Base-by-base conservation (phyloP, 2,329 filamentous ascomycete genomes). In the Alternaria brassicicola region DNA sequence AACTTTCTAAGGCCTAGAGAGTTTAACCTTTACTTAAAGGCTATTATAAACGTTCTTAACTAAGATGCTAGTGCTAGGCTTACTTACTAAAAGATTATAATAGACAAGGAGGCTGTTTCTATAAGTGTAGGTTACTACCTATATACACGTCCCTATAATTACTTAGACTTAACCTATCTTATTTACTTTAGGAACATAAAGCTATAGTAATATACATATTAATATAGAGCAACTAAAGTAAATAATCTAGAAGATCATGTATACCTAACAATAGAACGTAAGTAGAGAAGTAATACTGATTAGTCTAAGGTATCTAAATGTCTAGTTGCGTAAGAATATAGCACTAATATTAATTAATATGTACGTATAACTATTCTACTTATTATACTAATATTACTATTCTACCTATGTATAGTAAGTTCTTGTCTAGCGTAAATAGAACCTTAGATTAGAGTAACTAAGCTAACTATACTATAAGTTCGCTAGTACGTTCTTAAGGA, bases 1-100 rank as follows among this genome's bases (percentile, higher is more conserved):
- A 19, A 68, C 43, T 35, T 55, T 66, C 64, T 33, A 68, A 41
- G 43, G 56, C 26, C 38, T 38, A 49, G 55, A 48, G 6, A 60
- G 30, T 6, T 38, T 55, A 15, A 67, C 49, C n/a, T 57, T 57
- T 3, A 65, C 17, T 23, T 47, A 13, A 26, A 67, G 26, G n/a
- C 21, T 53, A 12, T 60, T 57, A 17, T 59, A n/a, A 12, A 63
- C 8, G 26, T 61, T 65, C 28, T 63, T 15, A 7, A 63, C 35
- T 15, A 43, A 10, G 5, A 62, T 35, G 9, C 51, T 56, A 30
- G 60, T 65, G n/a, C 48, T 50, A 2, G 41, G 38, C 23, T 52
- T 52, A 17, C 52, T 63, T 33, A 56, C 43, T 42, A n/a, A 65
- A n/a, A 61, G 51, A 10, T 65, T 65, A n/a, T 45, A 30, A 61